phyloP scores from a whole-genome alignment of 192 early-diverging fungal species.

The Coemansia sp. region DNA sequence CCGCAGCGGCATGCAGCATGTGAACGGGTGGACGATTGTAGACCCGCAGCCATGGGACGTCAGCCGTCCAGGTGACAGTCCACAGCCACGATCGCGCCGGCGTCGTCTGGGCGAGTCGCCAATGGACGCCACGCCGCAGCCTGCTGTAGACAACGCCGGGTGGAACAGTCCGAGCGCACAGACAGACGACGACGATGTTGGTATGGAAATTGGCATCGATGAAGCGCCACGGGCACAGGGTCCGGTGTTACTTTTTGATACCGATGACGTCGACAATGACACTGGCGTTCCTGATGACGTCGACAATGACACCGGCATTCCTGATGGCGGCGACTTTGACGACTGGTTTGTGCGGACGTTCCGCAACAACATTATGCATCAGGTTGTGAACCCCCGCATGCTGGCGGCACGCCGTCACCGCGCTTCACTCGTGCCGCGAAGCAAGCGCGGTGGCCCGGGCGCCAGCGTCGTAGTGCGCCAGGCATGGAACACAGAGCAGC shows the following conservation, averaged over 20 bases:
- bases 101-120: conserved; percentile 1
- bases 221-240: not conserved
- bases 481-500: conserved; percentile 25
- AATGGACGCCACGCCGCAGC: not conserved
- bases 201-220: not conserved
- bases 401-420: not conserved
- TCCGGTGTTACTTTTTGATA: conserved; percentile 6
- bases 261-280: conserved; percentile 5
- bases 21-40: conserved; percentile 38
- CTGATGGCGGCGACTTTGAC: conserved; percentile 13
- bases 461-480: conserved; percentile 34
- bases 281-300: not conserved
- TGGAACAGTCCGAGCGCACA: not conserved
- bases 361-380: conserved; percentile 5
- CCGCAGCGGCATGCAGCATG: not conserved
- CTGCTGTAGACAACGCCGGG: not conserved
- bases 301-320: not conserved
- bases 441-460: not conserved
- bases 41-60: conserved; percentile 13
- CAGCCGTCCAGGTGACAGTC: not conserved
- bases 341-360: conserved; percentile 18
- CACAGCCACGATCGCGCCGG: conserved; percentile 8
- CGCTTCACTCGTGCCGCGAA: not conserved
- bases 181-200: not conserved
- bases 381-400: conserved; percentile 1